Evolutionary conservation across 2,329 filamentous ascomycete species (phyloP).

Genomic region (Fusarium circinatum): DNA sequence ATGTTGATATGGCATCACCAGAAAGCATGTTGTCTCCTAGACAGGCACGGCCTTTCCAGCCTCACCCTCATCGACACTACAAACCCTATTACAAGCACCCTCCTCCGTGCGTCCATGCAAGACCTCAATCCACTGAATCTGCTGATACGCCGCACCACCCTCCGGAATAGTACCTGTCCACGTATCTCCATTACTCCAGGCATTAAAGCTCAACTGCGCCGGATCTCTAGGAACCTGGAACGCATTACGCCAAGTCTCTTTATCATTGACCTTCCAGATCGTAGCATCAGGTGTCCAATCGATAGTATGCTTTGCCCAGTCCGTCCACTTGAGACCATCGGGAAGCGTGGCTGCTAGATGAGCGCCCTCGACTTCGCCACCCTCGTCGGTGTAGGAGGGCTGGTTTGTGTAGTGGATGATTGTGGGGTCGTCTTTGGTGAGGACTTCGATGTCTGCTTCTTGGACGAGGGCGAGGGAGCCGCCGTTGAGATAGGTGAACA

Average conservation of each 20-base stretch:
- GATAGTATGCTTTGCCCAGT: slow-evolving; percentile 67
- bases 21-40: background rate
- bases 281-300: slow-evolving; percentile 66
- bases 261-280: slow-evolving; percentile 64
- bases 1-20: background rate
- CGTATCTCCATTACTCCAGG: slow-evolving; percentile 67
- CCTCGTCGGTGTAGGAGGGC: slow-evolving; percentile 58
- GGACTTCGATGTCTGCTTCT: slow-evolving; percentile 62
- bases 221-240: slow-evolving; percentile 65
- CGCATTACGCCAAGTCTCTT: slow-evolving; percentile 58
- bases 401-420: slow-evolving; percentile 69
- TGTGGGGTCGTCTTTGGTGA: slow-evolving; percentile 55
- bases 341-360: slow-evolving; percentile 57
- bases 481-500: slow-evolving; percentile 60
- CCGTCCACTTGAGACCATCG: slow-evolving; percentile 55
- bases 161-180: slow-evolving; percentile 67
- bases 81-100: slow-evolving; percentile 29
- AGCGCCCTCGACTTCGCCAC: slow-evolving; percentile 56
- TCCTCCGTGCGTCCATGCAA: slow-evolving; percentile 56
- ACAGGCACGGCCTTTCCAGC: slow-evolving; percentile 52
- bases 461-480: slow-evolving; percentile 52
- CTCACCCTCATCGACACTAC: slow-evolving; percentile 45
- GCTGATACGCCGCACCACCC: slow-evolving; percentile 60
- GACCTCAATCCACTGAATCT: slow-evolving; percentile 70
- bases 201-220: slow-evolving; percentile 63